Evolutionary conservation across 2,329 filamentous ascomycete species (phyloP), one percentile per base, ranked within the genome.

Genomic region (Alternaria solani): DNA sequence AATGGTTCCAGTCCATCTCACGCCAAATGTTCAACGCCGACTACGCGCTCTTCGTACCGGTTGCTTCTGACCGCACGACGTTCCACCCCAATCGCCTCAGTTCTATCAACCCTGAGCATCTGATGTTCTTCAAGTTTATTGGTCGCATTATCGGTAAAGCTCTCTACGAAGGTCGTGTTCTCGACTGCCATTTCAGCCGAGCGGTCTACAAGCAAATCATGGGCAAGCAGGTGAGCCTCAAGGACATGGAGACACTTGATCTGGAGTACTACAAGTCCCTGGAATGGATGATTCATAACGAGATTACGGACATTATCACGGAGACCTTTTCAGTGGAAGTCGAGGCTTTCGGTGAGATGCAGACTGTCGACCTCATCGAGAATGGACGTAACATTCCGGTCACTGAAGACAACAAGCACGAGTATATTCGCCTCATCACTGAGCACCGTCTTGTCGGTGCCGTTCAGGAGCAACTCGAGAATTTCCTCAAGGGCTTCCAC

Each of bases 91-190:
- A 97, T 80, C 93, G 93, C 75, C 87, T 96, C 65, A 98, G 94
- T 79, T 89, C 89, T 44, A 90, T 98, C 86, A 99, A 99, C 76
- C 90, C 92, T 34, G 94, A 99, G 80, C 96, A 99, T 83, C 81
- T 98, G 61, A 89, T 93, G 84, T 99, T 97, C 86, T 99, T 99
- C 88, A 98, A 98, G 78, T 99, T 99, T 81, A 97, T 99, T 73
- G 95, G 95, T 42, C 92, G 95, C 51, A 93, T 99, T 80, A 99
- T 99, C 70, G 96, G 95, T 72, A 99, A 99, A 81, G 95, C 95
- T 38, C 85, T 99, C 49, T 99, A 98, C 78, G 96, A 99, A 82
- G 92, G 93, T 46, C 91, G 95, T 57, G 89, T 99, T 36, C 88
- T 99, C 30, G 95, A 99, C 79, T 99, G 95, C 80, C 96, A 98